These are phyloP conservation scores for Botrytis aclada DNA, from an alignment of 2,329 filamentous ascomycete genomes.

Conservation along the genomic window DNA sequence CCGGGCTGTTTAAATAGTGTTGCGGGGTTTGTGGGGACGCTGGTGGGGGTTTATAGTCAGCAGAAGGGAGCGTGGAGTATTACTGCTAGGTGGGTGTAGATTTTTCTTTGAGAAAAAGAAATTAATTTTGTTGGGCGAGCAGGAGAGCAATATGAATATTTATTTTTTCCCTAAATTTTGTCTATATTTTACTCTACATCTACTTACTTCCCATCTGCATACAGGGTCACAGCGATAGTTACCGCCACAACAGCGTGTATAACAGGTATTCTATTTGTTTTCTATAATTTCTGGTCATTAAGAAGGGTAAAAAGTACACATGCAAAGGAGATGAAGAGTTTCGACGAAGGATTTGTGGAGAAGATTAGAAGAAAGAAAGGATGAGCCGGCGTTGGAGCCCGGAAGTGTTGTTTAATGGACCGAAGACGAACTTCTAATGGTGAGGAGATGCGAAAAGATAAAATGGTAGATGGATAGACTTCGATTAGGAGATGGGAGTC, in stretches of 20 bases:
- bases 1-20: not conserved
- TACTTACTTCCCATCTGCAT: not conserved
- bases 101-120: not conserved
- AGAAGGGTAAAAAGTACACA: not conserved
- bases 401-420: not conserved
- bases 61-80: not conserved
- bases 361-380: not conserved
- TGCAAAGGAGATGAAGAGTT: not conserved
- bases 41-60: not conserved
- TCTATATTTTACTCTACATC: not conserved
- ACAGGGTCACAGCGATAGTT: not conserved
- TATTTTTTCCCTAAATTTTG: not conserved
- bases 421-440: not conserved
- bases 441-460: not conserved
- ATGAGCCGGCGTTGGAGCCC: not conserved
- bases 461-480: not conserved
- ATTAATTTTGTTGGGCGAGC: not conserved
- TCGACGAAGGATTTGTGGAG: not conserved
- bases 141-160: not conserved
- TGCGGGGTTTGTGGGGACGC: not conserved
- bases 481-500: not conserved
- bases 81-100: not conserved
- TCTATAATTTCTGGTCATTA: not conserved
- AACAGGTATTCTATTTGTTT: not conserved
- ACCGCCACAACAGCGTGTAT: not conserved